phyloP scores from a whole-genome alignment of 352 stramenopile genomes.

The Globisporangium apiculatum region DNA sequence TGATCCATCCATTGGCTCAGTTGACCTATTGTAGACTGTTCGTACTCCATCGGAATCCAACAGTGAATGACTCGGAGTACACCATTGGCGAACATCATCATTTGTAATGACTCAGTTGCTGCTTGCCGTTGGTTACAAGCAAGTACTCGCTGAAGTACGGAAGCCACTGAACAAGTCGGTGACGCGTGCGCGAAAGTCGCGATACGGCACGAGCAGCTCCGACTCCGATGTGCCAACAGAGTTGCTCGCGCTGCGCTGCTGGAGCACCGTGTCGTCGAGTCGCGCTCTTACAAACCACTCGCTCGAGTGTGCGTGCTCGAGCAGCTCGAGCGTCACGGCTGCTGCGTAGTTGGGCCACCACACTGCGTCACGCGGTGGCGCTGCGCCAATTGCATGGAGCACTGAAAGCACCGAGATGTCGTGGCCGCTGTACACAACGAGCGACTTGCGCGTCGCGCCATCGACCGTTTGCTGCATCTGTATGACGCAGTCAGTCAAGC shows the following conservation, averaged over 20 bases:
- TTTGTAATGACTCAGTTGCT: not conserved
- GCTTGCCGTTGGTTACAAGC: not conserved
- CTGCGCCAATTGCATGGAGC: conserved; percentile 51
- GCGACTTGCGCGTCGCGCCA: conserved; percentile 30
- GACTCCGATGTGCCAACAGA: not conserved
- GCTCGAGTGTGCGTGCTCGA: conserved; percentile 42
- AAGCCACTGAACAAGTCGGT: conserved; percentile 17
- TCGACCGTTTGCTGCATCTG: conserved; percentile 37
- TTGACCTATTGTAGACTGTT: too few relatives aligned
- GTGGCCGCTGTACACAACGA: conserved; percentile 79
- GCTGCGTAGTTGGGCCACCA: conserved; percentile 78
- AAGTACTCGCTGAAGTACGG: not conserved
- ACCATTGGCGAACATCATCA: not conserved
- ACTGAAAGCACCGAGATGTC: conserved; percentile 73
- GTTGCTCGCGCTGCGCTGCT: conserved; percentile 9
- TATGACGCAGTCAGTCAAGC: not conserved
- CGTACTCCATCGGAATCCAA: too few relatives aligned
- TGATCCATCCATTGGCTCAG: not conserved
- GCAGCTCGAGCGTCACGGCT: conserved; percentile 55
- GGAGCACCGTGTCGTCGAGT: conserved; percentile 40
- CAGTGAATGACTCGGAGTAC: too few relatives aligned
- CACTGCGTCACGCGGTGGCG: conserved; percentile 30
- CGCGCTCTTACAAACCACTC: conserved; percentile 51
- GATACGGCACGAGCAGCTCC: conserved; percentile 17
- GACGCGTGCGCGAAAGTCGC: conserved; percentile 40